These are phyloP conservation scores for Verticillium nonalfalfae DNA, from an alignment of 2,329 filamentous ascomycete species.

Conservation along the genomic window DNA sequence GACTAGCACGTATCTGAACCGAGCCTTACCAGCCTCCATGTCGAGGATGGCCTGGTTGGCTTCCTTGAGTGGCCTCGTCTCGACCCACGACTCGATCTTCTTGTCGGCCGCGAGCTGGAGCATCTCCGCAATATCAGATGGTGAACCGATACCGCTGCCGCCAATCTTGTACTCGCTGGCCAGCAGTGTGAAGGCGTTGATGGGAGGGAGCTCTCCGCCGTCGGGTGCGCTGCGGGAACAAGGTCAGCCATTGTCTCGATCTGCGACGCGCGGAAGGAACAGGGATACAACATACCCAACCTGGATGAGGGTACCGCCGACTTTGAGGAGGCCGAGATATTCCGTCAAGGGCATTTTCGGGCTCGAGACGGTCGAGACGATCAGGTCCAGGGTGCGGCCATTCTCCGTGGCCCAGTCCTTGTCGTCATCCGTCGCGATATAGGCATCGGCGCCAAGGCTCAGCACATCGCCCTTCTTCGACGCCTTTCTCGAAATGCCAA, in stretches of 20 bases:
- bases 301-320: constrained; percentile 16
- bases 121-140: constrained; percentile 47
- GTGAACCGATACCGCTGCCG: constrained; percentile 33
- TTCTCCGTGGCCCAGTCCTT: constrained; percentile 48
- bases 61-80: constrained; percentile 43
- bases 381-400: constrained; percentile 45
- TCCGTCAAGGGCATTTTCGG: constrained; percentile 39
- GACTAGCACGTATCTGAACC: constrained; percentile 34
- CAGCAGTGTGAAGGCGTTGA: constrained; percentile 23
- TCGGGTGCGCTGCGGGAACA: constrained; percentile 32
- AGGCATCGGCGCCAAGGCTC: constrained; percentile 49
- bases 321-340: constrained; percentile 47
- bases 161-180: constrained; percentile 41
- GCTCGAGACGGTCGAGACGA: constrained; percentile 49
- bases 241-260: not conserved
- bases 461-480: constrained; percentile 48
- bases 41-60: constrained; percentile 46
- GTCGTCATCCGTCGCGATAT: constrained; percentile 37
- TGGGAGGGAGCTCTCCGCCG: constrained; percentile 3
- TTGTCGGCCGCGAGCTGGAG: constrained; percentile 46
- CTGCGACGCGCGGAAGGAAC: not conserved
- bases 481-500: constrained; percentile 50
- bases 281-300: constrained; percentile 11
- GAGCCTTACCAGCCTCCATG: constrained; percentile 43
- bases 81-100: constrained; percentile 46